Percentiles rank a stretch among this genome's conserved stretches.
Conservation (phyloP, 768 basidiomycete genomes). For the Hygrocybe coccinea region DNA sequence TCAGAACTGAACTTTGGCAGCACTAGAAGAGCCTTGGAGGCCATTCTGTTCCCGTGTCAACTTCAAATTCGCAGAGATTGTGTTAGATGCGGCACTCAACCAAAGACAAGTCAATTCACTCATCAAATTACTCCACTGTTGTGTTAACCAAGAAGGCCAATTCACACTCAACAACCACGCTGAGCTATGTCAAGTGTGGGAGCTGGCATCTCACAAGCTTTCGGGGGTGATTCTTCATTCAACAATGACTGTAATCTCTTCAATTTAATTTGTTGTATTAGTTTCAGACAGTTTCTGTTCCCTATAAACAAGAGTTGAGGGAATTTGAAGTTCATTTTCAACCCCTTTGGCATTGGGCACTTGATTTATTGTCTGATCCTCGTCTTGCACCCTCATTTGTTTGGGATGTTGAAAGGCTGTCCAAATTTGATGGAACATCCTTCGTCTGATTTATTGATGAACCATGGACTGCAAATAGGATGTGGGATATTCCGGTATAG, state of each 20-base stretch:
- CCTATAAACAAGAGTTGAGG: conserved; percentile 15
- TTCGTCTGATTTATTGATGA: conserved; percentile 32
- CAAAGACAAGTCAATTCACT: conserved; percentile 14
- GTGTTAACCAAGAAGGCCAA: not conserved
- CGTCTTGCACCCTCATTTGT: conserved; percentile 19
- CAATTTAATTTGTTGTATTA: conserved; percentile 12
- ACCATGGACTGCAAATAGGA: conserved; percentile 35
- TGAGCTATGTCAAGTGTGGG: conserved; percentile 21
- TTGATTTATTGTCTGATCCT: conserved; percentile 25
- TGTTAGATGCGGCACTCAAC: conserved; percentile 19
- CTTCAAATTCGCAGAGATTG: conserved; percentile 27
- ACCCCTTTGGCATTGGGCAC: conserved; percentile 25
- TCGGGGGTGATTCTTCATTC: not conserved
- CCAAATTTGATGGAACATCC: conserved; percentile 22
- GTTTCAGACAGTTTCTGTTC: conserved; percentile 16
- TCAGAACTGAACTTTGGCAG: too few species aligned
- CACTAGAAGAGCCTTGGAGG: conserved; percentile 21
- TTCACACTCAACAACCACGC: conserved; percentile 15
- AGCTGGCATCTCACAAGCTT: conserved; percentile 7
- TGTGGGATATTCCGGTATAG: conserved; percentile 37
- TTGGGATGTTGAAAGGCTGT: conserved; percentile 31
- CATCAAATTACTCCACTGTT: conserved; percentile 15
- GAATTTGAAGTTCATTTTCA: conserved; percentile 19
- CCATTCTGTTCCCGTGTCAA: conserved; percentile 24
- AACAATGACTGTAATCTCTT: conserved; percentile 10